phyloP scores from a whole-genome alignment of 805 yeast genomes.

The Hagleromyces aurorensis region DNA sequence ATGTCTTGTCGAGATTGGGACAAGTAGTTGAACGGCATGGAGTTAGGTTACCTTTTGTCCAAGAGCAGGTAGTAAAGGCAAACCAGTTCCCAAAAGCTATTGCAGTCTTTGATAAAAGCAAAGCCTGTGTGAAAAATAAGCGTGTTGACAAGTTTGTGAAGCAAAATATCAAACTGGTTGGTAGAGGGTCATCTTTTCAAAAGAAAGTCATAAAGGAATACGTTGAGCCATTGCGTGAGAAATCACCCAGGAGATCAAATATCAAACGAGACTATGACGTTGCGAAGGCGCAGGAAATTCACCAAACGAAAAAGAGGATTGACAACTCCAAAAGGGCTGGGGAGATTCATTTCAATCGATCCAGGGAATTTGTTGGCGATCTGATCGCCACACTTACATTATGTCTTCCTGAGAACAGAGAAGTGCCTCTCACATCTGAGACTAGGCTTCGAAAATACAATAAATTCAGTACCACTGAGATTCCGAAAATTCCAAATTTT shows the following conservation, averaged over 20 bases:
- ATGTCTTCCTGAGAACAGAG: constrained; percentile 7
- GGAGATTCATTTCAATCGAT: constrained; percentile 8
- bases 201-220: constrained; percentile 23
- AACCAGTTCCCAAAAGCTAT: too few species aligned
- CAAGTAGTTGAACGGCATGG: constrained; percentile 22
- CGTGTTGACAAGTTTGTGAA: not conserved
- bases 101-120: too few species aligned
- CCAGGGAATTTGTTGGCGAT: constrained; percentile 14
- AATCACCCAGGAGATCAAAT: constrained; percentile 22
- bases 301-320: constrained; percentile 5
- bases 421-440: constrained; percentile 19
- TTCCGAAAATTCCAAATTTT: constrained; percentile 34
- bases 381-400: constrained; percentile 11
- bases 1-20: constrained; percentile 28
- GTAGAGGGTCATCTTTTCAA: constrained; percentile 28
- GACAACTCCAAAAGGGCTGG: constrained; percentile 6
- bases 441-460: constrained; percentile 12
- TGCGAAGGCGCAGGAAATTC: constrained; percentile 10
- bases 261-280: constrained; percentile 17
- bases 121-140: too few species aligned
- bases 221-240: constrained; percentile 23
- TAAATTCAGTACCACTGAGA: constrained; percentile 23
- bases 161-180: constrained; percentile 17
- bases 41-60: constrained; percentile 6
- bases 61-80: constrained; percentile 7